phyloP scores from a whole-genome alignment of 257 asterid species.

The Rehmannia glutinosa region DNA sequence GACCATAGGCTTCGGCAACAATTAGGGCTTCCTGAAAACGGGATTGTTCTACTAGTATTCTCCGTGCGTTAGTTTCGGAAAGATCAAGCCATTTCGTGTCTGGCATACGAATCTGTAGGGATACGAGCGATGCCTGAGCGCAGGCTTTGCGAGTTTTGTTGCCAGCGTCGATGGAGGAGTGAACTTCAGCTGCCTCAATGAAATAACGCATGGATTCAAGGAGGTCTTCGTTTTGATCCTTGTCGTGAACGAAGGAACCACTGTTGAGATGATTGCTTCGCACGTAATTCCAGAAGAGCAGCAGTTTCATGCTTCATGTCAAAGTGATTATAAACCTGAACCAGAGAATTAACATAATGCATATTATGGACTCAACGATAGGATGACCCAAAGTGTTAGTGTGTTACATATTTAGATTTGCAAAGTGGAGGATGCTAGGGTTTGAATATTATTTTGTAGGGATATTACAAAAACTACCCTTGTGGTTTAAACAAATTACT shows the following conservation, averaged over 20 bases:
- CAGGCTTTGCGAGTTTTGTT: constrained; percentile 76
- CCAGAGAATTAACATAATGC: constrained; percentile 2
- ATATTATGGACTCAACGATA: constrained; percentile 5
- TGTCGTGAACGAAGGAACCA: constrained; percentile 75
- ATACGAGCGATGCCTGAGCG: constrained; percentile 93
- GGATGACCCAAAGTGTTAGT: background rate
- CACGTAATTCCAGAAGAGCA: constrained; percentile 76
- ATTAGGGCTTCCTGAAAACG: constrained; percentile 92
- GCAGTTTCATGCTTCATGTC: constrained; percentile 98
- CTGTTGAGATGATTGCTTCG: constrained; percentile 56
- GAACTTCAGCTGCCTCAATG: constrained; percentile 91
- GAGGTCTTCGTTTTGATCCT: constrained; percentile 82
- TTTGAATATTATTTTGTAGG: too few relatives aligned
- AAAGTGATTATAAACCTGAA: constrained; percentile 88
- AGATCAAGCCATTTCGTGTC: constrained; percentile 82
- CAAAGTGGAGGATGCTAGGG: too few relatives aligned
- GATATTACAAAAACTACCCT: background rate
- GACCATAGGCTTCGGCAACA: constrained; percentile 95
- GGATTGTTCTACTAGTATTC: constrained; percentile 82
- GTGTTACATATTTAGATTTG: too few relatives aligned
- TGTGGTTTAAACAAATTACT: background rate
- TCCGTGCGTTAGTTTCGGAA: constrained; percentile 86
- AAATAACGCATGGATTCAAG: constrained; percentile 81
- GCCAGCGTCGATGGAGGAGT: constrained; percentile 97
- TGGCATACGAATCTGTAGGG: constrained; percentile 97